Evolutionary conservation across 371 early-diverging fungal species (phyloP).

Genomic region (Massospora cicadina): DNA sequence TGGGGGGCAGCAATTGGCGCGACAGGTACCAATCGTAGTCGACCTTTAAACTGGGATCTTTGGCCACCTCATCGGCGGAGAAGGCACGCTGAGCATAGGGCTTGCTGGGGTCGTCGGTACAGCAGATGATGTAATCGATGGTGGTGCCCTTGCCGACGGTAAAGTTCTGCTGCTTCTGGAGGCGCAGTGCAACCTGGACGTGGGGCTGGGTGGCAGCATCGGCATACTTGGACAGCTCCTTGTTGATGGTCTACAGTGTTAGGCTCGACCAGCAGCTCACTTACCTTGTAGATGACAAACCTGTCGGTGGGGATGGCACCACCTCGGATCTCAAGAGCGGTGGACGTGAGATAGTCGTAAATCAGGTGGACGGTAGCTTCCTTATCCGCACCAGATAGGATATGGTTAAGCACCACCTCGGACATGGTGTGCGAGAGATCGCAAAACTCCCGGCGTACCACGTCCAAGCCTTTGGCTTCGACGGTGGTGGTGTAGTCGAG

Average conservation of each 20-base stretch:
- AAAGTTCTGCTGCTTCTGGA: slow-evolving; percentile 48
- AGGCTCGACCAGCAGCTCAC: neutral
- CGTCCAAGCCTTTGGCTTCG: slow-evolving; percentile 97
- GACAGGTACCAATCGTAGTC: slow-evolving; percentile 93
- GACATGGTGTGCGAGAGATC: slow-evolving; percentile 79
- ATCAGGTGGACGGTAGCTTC: slow-evolving; percentile 61
- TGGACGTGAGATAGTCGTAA: slow-evolving; percentile 45
- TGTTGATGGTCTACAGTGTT: slow-evolving; percentile 41
- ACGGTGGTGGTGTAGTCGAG: slow-evolving; percentile 17
- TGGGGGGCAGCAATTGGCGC: slow-evolving; percentile 92
- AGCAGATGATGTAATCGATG: slow-evolving; percentile 91
- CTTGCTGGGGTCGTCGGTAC: slow-evolving; percentile 23
- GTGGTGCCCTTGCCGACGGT: slow-evolving; percentile 77
- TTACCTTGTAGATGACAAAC: slow-evolving; percentile 85
- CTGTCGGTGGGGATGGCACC: slow-evolving; percentile 57
- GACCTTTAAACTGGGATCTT: slow-evolving; percentile 28
- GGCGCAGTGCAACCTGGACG: slow-evolving; percentile 84
- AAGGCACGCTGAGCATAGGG: slow-evolving; percentile 63
- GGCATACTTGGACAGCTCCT: slow-evolving; percentile 82
- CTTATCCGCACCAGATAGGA: slow-evolving; percentile 46
- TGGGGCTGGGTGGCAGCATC: slow-evolving; percentile 88
- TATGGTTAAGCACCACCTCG: slow-evolving; percentile 45
- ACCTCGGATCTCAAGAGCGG: slow-evolving; percentile 54
- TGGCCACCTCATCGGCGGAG: slow-evolving; percentile 75
- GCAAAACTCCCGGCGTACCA: slow-evolving; percentile 98